Evolutionary conservation across 1,284 basidiomycete species (phyloP).

Genomic region (Fomitopsis schrenkii): DNA sequence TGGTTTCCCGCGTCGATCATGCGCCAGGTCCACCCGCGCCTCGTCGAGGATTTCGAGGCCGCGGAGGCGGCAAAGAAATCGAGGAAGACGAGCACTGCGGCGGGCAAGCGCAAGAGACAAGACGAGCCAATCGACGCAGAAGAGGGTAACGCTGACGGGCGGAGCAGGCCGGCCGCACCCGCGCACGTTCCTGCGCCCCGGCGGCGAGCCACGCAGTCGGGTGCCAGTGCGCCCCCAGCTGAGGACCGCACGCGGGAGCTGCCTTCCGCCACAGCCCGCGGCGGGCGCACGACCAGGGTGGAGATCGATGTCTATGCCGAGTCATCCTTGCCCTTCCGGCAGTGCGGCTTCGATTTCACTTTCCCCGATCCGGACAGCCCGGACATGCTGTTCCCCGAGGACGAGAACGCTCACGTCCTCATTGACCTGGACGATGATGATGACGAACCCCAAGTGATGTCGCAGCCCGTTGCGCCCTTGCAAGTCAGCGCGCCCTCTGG

Average conservation of each 20-base stretch:
- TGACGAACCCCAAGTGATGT: neutral
- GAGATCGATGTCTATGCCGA: constrained; percentile 9
- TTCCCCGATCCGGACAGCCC: constrained; percentile 27
- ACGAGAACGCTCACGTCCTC: constrained; percentile 9
- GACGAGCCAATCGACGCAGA: constrained; percentile 8
- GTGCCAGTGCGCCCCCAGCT: neutral
- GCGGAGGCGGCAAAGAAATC: constrained; percentile 13
- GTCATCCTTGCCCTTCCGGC: constrained; percentile 11
- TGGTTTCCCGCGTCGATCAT: constrained; percentile 43
- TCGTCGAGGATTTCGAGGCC: constrained; percentile 30
- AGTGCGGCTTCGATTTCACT: constrained; percentile 22
- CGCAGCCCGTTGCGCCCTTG: neutral
- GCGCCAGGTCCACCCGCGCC: constrained; percentile 39
- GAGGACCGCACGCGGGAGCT: neutral
- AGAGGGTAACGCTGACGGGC: constrained; percentile 5
- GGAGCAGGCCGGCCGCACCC: neutral
- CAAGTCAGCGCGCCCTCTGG: neutral
- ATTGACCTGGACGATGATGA: constrained; percentile 8
- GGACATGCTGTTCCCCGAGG: constrained; percentile 15
- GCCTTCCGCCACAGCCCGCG: neutral
- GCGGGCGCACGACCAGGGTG: constrained; percentile 2
- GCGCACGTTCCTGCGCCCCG: neutral
- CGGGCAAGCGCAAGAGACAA: constrained; percentile 11
- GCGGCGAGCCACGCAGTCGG: constrained; percentile 1
- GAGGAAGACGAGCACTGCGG: constrained; percentile 8